phyloP scores from a whole-genome alignment of 371 early-diverging fungal genomes.

The Mucor plumbeus region DNA sequence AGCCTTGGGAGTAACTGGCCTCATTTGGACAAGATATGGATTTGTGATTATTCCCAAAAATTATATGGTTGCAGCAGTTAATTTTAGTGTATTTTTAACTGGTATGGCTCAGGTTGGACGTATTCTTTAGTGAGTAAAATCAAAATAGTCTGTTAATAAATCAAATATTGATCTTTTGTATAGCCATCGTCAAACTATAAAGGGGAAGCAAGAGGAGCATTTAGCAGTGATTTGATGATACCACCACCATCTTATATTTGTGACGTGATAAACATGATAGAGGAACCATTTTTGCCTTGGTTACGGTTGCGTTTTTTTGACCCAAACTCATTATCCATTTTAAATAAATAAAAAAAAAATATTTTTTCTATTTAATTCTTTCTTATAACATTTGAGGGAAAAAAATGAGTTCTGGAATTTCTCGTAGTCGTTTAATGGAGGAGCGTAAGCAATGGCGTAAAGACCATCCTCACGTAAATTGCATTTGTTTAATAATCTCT shows the following conservation, averaged over 20 bases:
- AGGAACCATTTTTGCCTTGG: neutral
- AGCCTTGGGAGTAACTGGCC: conserved; percentile 86
- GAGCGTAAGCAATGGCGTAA: conserved; percentile 98
- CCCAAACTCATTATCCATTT: conserved; percentile 1
- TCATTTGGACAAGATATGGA: conserved; percentile 93
- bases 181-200: conserved; percentile 28
- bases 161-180: neutral
- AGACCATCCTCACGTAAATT: conserved; percentile 89
- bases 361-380: conserved; percentile 8
- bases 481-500: neutral
- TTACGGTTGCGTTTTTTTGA: neutral
- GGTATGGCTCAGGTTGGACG: conserved; percentile 70
- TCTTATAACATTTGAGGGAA: neutral
- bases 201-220: conserved; percentile 3
- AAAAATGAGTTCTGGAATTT: conserved; percentile 73
- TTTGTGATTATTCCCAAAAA: conserved; percentile 88
- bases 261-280: neutral
- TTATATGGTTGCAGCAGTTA: conserved; percentile 81
- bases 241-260: neutral
- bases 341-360: neutral
- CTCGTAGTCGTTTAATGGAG: conserved; percentile 83
- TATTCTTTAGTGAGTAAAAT: conserved; percentile 59
- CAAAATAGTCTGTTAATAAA: neutral
- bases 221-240: conserved; percentile 2
- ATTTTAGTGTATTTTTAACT: conserved; percentile 88